Percentiles rank a stretch among this genome's conserved stretches.
Evolutionary conservation across 2,329 filamentous ascomycete species (phyloP).

Genomic region (Stenocarpella maydis): DNA sequence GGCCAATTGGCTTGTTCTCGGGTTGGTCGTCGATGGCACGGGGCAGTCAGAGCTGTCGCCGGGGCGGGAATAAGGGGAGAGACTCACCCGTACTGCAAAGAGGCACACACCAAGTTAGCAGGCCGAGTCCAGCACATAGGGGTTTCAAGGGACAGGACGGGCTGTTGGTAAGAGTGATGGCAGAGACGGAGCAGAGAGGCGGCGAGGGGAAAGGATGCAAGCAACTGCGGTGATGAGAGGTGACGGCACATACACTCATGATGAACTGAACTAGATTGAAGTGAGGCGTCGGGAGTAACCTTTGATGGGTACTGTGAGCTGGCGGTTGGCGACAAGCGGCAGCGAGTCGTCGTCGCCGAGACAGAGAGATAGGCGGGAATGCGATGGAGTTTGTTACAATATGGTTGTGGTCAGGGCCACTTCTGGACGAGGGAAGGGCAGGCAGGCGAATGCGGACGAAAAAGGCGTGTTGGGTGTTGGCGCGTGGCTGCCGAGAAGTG

Average conservation of each 20-base stretch:
- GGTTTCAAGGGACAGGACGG: neutral
- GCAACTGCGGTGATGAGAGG: conserved; percentile 24
- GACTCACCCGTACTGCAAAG: conserved; percentile 64
- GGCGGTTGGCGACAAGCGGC: conserved; percentile 1
- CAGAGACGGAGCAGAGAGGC: neutral
- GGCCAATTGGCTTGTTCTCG: neutral
- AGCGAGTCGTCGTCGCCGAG: neutral
- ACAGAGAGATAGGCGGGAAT: neutral
- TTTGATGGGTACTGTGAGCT: neutral
- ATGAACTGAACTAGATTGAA: conserved; percentile 39
- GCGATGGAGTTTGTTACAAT: neutral
- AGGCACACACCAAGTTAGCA: conserved; percentile 55
- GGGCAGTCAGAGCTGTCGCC: neutral
- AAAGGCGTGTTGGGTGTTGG: neutral
- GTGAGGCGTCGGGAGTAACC: conserved; percentile 23
- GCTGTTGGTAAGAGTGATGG: neutral
- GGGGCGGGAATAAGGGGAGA: conserved; percentile 26
- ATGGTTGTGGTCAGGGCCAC: neutral
- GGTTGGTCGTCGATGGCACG: neutral
- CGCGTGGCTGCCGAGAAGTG: neutral
- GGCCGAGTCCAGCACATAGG: neutral
- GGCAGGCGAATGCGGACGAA: neutral
- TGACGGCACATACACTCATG: conserved; percentile 60
- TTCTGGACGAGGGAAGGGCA: neutral
- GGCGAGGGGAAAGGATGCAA: neutral